Evolutionary conservation across 805 yeast species (phyloP), one percentile per base, ranked within the genome.

Genomic region (Diddensiella caesifluorescens): DNA sequence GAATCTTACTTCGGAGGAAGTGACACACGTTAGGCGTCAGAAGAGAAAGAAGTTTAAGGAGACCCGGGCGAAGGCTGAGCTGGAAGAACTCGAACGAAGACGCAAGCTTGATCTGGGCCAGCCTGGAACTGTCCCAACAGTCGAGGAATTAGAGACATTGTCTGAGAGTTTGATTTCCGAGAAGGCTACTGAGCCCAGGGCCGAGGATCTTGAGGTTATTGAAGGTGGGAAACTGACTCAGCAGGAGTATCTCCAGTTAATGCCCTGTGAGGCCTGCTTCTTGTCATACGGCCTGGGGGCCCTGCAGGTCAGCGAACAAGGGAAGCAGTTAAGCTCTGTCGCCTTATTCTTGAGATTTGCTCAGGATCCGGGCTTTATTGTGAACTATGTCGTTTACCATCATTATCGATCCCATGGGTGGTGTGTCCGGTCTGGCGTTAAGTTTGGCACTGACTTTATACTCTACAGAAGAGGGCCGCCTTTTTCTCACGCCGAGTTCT

Each of bases 391-490:
- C 4, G 89, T 75, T 1, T 90, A 89, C 55, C 94, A 87, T 56
- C 88, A 90, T 59, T 89, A 79, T 62, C 71, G 95, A 39, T 80
- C 95, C 0, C 70, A 77, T 20, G 97, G 97, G 0, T 92, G 97
- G 97, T 90, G 97, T 67, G 92, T 82, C 2, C 71, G 94, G 45
- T 76, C 89, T 0, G 98, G 97, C 0, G 75, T 88, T 43, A 92
- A 92, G 61, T 92, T 92, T 61, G 95, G 96, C 2, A 74, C 84
- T n/a, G 94, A 89, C 54, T 82, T 68, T 61, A 64, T 92, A 5
- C 67, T 92, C 4, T 92, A 92, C 60, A 77, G 81, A 41, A 69
- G 90, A 44, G 99, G 99, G 0, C 98, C 97, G 5, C 97, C 97
- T 1, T 87, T 89, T 59, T 78, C 82, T 38, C 99, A 92, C 59